Base-by-base conservation (phyloP, 805 yeast genomes). In the Nakazawaea siamensis region DNA sequence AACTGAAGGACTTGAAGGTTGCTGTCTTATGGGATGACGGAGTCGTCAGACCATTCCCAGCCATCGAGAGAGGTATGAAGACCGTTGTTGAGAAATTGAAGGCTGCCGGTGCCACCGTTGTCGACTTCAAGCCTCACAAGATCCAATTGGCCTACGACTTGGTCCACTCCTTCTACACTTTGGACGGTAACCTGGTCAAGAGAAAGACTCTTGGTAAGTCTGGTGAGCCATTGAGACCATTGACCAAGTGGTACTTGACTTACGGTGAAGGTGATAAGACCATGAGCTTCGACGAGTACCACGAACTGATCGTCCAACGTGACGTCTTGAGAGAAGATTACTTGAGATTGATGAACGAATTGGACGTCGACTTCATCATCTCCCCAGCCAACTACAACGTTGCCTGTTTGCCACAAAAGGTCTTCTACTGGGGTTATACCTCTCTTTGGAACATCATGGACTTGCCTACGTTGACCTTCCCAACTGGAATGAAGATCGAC, bases 381-480 rank as follows among this genome's bases (percentile, higher is more conserved):
- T 69, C 80, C 34, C 88, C 90, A 41, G 69, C 76, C 5, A 75
- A 77, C 54, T 71, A 69, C 37, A 79, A 80, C 43, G 77, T 76
- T 33, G 85, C 92, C n/a, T 84, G 86, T 29, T 73, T 80, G 16
- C 47, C 49, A 33, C 57, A 55, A 2, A 62, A 62, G 34, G 68
- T 80, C 5, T 72, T 70, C 52, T 80, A 80, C 56, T 83, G 92
- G 88, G 81, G 88, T 3, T 83, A 83, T 62, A 80, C 90, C 5
- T 60, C 86, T 2, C 64, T 80, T 42, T 83, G 76, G 72, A 82
- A 82, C 57, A 50, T 81, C 39, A 55, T 80, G 43, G 94, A 83
- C 54, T 64, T 73, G 49, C 87, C 94, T 27, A 72, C 77, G 26
- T 70, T 78, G 41, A 64, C 68, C 1, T 62, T 74, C 57, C 86